Evolutionary conservation across 1,139 yeast species (phyloP).

Genomic region (Debaryomyces psychrophilus): DNA sequence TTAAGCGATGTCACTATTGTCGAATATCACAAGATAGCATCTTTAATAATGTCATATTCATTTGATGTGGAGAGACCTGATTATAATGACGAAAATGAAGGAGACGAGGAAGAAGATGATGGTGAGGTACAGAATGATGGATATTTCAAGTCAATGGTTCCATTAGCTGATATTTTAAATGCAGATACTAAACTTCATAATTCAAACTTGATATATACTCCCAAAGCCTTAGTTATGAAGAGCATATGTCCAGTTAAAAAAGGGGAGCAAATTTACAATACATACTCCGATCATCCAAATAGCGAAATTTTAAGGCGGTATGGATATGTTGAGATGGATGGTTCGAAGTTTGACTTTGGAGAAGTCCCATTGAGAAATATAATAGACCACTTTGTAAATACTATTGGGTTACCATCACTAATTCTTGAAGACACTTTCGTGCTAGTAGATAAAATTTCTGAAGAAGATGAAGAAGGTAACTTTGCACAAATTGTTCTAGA

Average conservation of each 20-base stretch:
- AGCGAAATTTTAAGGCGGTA: constrained; percentile 85
- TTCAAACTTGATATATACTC: constrained; percentile 62
- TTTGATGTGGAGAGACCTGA: constrained; percentile 37
- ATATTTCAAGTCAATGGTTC: constrained; percentile 82
- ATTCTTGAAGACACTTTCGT: constrained; percentile 35
- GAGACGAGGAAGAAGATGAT: constrained; percentile 22
- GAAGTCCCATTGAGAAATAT: constrained; percentile 60
- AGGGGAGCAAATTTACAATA: constrained; percentile 81
- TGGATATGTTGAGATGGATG: constrained; percentile 82
- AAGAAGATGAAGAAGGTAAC: constrained; percentile 51
- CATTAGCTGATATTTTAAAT: constrained; percentile 87
- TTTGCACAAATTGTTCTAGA: constrained; percentile 50
- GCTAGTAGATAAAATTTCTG: constrained; percentile 29
- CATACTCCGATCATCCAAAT: constrained; percentile 90
- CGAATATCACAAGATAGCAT: constrained; percentile 73
- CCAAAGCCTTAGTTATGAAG: constrained; percentile 60
- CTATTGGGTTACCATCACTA: constrained; percentile 22
- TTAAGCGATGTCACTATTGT: constrained; percentile 45
- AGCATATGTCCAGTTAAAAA: constrained; percentile 61
- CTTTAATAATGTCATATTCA: constrained; percentile 50
- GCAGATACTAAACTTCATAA: constrained; percentile 82
- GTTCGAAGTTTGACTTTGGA: constrained; percentile 80
- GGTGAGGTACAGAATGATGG: constrained; percentile 29
- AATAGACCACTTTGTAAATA: constrained; percentile 32
- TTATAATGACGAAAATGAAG: constrained; percentile 22